phyloP scores from a whole-genome alignment of 2,329 filamentous ascomycete genomes.

The Ophiostoma sp. region DNA sequence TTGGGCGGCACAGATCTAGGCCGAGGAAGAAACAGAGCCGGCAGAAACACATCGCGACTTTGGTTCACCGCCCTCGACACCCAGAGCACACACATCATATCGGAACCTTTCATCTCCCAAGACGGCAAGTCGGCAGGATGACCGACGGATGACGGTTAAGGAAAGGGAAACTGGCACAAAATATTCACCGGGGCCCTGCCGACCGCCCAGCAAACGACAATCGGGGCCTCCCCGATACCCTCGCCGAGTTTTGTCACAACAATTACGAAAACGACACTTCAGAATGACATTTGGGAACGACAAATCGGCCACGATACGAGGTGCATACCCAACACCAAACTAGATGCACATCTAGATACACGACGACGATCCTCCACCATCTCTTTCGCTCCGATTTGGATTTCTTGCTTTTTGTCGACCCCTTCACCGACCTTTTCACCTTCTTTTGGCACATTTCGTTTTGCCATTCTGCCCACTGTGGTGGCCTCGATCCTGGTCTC shows the following conservation, averaged over 20 bases:
- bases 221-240: background rate
- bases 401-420: background rate
- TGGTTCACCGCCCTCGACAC: background rate
- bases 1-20: background rate
- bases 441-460: background rate
- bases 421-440: background rate
- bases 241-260: conserved; percentile 9
- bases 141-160: background rate
- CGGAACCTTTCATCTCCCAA: background rate
- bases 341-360: background rate
- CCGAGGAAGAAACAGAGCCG: background rate
- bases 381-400: background rate
- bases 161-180: background rate
- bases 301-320: background rate
- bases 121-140: background rate
- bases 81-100: background rate
- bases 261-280: background rate
- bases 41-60: background rate
- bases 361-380: background rate
- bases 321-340: background rate
- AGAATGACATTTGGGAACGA: background rate
- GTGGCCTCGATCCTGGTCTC: background rate
- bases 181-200: background rate
- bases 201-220: background rate
- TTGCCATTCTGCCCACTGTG: background rate